Conservation (phyloP, 2,329 filamentous ascomycete genomes). For the Microdochium bolleyi region DNA sequence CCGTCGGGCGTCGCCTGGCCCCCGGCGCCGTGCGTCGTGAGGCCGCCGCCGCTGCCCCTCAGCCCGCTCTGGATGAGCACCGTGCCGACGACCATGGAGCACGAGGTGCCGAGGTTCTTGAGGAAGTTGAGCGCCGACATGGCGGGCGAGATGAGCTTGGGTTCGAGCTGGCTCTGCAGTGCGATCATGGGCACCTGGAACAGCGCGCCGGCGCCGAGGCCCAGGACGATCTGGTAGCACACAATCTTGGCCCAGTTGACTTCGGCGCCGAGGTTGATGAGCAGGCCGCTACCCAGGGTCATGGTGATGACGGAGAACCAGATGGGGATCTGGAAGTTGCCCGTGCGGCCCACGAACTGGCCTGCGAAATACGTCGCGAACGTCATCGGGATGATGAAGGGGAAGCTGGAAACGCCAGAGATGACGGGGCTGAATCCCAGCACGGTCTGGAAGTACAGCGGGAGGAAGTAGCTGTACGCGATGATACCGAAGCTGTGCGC, state of each 20-base stretch:
- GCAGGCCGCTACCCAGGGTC: slow-evolving; percentile 36
- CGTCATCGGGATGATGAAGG: slow-evolving; percentile 30
- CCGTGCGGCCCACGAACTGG: slow-evolving; percentile 27
- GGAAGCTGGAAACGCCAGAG: slow-evolving; percentile 42
- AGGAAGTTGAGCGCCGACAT: slow-evolving; percentile 45
- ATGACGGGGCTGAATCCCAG: slow-evolving; percentile 40
- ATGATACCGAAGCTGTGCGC: slow-evolving; percentile 41
- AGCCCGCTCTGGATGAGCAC: slow-evolving; percentile 50
- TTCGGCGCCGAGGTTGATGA: slow-evolving; percentile 37
- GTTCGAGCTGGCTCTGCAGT: slow-evolving; percentile 39
- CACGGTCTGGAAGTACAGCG: slow-evolving; percentile 52
- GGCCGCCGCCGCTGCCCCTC: background rate
- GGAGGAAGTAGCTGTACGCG: slow-evolving; percentile 49
- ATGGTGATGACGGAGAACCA: slow-evolving; percentile 32
- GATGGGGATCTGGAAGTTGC: slow-evolving; percentile 37
- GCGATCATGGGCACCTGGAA: slow-evolving; percentile 48
- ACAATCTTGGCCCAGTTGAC: slow-evolving; percentile 22
- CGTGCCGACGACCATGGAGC: slow-evolving; percentile 49
- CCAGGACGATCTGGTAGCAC: slow-evolving; percentile 33
- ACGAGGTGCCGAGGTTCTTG: slow-evolving; percentile 45
- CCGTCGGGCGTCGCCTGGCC: background rate
- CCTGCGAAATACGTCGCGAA: slow-evolving; percentile 19
- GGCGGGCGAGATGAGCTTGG: slow-evolving; percentile 42
- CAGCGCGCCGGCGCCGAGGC: slow-evolving; percentile 40
- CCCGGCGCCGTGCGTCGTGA: background rate